Conservation (phyloP, 495 filamentous ascomycete species). For the Lophiotrema nucula region DNA sequence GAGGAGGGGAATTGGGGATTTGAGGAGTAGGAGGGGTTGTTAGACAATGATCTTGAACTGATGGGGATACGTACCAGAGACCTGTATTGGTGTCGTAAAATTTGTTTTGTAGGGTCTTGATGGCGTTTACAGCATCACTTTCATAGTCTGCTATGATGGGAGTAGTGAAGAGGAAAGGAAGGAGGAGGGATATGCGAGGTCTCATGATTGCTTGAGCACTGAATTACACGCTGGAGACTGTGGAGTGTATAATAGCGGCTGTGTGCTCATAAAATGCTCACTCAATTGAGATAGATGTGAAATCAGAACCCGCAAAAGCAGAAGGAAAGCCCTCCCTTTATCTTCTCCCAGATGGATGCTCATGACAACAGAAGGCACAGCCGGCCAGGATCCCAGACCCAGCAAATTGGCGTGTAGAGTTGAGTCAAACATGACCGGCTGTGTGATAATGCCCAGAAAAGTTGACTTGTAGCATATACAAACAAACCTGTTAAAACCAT, state of each 20-base stretch:
- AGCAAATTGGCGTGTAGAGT: slow-evolving; percentile 11
- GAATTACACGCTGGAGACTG: not conserved
- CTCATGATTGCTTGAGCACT: slow-evolving; percentile 19
- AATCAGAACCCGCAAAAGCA: too few species aligned
- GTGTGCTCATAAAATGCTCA: too few species aligned
- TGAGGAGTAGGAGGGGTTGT: not conserved
- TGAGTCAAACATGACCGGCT: not conserved
- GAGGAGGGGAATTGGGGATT: not conserved
- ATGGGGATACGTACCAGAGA: slow-evolving; percentile 25
- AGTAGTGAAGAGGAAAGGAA: not conserved
- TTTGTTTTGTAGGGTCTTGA: slow-evolving; percentile 24
- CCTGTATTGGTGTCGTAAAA: slow-evolving; percentile 36
- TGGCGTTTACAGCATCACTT: slow-evolving; percentile 18
- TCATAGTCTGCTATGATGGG: slow-evolving; percentile 16
- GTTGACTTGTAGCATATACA: not conserved
- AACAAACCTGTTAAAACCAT: slow-evolving; percentile 7
- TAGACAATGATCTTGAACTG: slow-evolving; percentile 1
- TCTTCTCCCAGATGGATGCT: not conserved
- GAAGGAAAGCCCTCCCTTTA: too few species aligned
- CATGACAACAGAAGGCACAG: slow-evolving; percentile 7
- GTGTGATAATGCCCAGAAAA: slow-evolving; percentile 2
- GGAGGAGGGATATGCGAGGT: slow-evolving; percentile 3
- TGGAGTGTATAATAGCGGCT: too few species aligned
- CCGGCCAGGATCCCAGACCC: not conserved
- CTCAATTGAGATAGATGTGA: too few species aligned